Evolutionary conservation across 805 yeast species (phyloP).

Genomic region (Kurtzmaniella fragi): DNA sequence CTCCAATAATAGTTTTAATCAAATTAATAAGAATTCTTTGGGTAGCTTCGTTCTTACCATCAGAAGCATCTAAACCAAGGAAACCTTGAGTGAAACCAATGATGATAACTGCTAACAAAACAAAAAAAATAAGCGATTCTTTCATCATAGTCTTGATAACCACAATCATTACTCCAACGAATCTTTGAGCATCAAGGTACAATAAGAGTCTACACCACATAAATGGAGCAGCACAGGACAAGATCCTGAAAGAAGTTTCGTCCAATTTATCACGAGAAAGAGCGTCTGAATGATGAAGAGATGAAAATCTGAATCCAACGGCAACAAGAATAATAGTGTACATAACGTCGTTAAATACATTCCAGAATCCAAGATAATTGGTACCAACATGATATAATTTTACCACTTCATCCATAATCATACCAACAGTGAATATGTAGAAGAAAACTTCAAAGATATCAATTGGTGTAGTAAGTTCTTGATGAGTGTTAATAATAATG

Average conservation of each 20-base stretch:
- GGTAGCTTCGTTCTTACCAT: constrained; percentile 77
- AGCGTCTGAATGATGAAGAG: constrained; percentile 19
- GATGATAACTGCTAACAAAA: constrained; percentile 62
- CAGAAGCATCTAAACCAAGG: constrained; percentile 81
- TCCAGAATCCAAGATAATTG: constrained; percentile 72
- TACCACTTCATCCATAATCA: constrained; percentile 58
- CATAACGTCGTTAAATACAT: constrained; percentile 68
- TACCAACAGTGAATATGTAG: constrained; percentile 63
- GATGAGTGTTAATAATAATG: constrained; percentile 56
- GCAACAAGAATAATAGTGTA: constrained; percentile 52
- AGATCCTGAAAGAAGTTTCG: constrained; percentile 58
- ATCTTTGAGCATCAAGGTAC: constrained; percentile 71
- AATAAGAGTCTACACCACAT: constrained; percentile 79
- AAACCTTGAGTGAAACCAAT: constrained; percentile 85
- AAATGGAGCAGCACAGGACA: constrained; percentile 80
- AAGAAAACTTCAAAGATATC: constrained; percentile 50
- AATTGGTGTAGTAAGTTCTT: constrained; percentile 25
- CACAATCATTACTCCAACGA: constrained; percentile 86
- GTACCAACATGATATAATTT: constrained; percentile 76
- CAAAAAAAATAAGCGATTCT: constrained; percentile 80
- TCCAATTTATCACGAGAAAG: constrained; percentile 34
- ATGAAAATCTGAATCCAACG: constrained; percentile 49
- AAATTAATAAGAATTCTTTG: constrained; percentile 56
- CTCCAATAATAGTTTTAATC: constrained; percentile 69
- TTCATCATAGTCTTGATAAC: constrained; percentile 82